A percentile compares a stretch with the other conserved stretches of the same genome.
These are phyloP conservation scores for Colletotrichum sp. DNA, from an alignment of 2,329 filamentous ascomycete genomes.

Conservation along the genomic window DNA sequence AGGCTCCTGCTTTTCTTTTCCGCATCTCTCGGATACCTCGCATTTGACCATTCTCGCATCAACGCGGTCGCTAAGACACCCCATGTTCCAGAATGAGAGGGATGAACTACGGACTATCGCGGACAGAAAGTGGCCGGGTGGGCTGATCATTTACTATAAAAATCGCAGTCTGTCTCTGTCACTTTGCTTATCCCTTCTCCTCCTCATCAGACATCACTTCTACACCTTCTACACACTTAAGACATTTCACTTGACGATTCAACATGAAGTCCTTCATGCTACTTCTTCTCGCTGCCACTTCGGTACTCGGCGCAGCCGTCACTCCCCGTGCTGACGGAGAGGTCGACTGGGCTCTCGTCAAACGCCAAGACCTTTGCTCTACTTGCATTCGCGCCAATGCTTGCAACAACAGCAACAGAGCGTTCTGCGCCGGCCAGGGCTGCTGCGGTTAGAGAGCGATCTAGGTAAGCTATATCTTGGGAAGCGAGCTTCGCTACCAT, in stretches of 20 bases:
- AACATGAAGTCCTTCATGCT: background rate
- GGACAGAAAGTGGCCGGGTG: background rate
- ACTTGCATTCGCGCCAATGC: background rate
- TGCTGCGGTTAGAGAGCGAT: fast-evolving
- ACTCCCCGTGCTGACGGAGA: background rate
- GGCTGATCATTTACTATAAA: background rate
- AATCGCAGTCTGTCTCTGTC: background rate
- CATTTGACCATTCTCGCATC: background rate
- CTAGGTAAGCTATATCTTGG: background rate
- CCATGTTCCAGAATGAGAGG: background rate
- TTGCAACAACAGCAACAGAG: background rate
- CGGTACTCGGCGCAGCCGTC: background rate
- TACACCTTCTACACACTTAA: background rate
- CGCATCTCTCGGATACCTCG: background rate
- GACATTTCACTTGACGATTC: background rate
- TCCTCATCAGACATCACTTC: background rate
- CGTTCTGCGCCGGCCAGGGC: background rate
- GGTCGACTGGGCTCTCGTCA: background rate
- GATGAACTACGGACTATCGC: background rate
- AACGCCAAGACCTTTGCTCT: background rate
- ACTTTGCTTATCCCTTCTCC: background rate
- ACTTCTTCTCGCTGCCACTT: background rate
- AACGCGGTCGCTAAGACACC: background rate
- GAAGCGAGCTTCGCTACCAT: background rate
- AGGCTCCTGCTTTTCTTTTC: background rate